Percentiles rank a stretch among this genome's conserved stretches.
These are phyloP conservation scores for Spencermartinsiella ligniputridi DNA, from an alignment of 1,139 yeast genomes.

Conservation along the genomic window DNA sequence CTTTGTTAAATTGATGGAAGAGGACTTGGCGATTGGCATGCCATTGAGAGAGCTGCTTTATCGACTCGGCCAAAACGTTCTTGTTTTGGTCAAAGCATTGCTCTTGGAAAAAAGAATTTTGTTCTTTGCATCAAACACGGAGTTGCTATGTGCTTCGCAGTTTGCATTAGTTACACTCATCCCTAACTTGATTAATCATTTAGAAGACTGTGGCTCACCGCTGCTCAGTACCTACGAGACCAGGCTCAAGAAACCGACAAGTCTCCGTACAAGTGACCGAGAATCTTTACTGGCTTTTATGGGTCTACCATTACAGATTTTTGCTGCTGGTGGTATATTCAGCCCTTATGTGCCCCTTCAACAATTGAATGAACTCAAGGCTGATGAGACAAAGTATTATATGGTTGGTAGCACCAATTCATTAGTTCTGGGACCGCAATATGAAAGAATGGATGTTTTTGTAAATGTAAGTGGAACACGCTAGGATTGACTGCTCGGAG, in stretches of 20 bases:
- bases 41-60: constrained; percentile 62
- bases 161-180: constrained; percentile 63
- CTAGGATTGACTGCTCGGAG: background rate
- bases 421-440: constrained; percentile 65
- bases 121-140: constrained; percentile 77
- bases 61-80: constrained; percentile 55
- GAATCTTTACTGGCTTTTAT: constrained; percentile 70
- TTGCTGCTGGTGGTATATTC: constrained; percentile 83
- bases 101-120: constrained; percentile 65
- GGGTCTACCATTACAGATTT: constrained; percentile 84
- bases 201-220: constrained; percentile 82
- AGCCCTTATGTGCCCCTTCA: constrained; percentile 91
- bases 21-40: constrained; percentile 69
- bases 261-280: constrained; percentile 74
- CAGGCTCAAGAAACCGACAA: constrained; percentile 54
- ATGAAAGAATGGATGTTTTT: constrained; percentile 50
- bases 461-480: constrained; percentile 42
- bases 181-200: constrained; percentile 68
- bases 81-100: constrained; percentile 70
- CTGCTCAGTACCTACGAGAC: constrained; percentile 54
- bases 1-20: constrained; percentile 40
- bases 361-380: constrained; percentile 70
- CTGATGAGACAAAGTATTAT: constrained; percentile 56
- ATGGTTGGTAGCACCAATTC: constrained; percentile 88
- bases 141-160: constrained; percentile 68